A percentile compares a stretch with the other conserved stretches of the same genome.
These are phyloP conservation scores for Oryza glaberrima DNA, from an alignment of 176 grass and related monocot species.

Conservation along the genomic window DNA sequence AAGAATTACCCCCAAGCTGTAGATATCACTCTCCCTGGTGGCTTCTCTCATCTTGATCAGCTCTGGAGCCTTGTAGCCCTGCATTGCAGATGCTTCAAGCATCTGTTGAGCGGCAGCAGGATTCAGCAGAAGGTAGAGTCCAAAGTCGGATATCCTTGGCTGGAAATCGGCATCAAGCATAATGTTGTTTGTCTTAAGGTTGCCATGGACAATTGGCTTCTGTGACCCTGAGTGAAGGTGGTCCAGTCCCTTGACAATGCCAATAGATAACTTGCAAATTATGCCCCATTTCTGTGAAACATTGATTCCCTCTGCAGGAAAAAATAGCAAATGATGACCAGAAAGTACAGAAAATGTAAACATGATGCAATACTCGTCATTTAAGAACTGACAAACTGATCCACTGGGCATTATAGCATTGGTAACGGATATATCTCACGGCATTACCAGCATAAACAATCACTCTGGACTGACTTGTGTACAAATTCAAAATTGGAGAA, in stretches of 20 bases:
- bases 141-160: conserved; percentile 83
- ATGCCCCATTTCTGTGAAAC: conserved; percentile 91
- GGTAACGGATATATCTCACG: conserved; percentile 5
- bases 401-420: not conserved
- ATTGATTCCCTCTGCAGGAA: conserved; percentile 71
- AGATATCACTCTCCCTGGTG: conserved; percentile 69
- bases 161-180: conserved; percentile 90
- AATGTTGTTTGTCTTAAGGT: conserved; percentile 92
- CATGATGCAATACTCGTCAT: not conserved
- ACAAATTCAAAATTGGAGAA: not conserved
- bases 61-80: conserved; percentile 86
- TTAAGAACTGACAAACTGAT: not conserved
- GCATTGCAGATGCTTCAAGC: conserved; percentile 68
- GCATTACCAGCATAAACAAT: not conserved
- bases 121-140: conserved; percentile 80
- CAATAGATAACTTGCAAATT: conserved; percentile 77
- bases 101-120: conserved; percentile 64
- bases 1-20: conserved; percentile 77
- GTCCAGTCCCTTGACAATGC: conserved; percentile 85
- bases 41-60: conserved; percentile 84
- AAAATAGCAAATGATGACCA: conserved; percentile 31
- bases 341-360: not conserved
- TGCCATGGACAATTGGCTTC: conserved; percentile 80
- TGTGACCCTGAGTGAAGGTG: conserved; percentile 76
- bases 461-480: not conserved